These are phyloP conservation scores for Scedosporium boydii DNA, from an alignment of 2,329 filamentous ascomycete genomes.

Conservation along the genomic window DNA sequence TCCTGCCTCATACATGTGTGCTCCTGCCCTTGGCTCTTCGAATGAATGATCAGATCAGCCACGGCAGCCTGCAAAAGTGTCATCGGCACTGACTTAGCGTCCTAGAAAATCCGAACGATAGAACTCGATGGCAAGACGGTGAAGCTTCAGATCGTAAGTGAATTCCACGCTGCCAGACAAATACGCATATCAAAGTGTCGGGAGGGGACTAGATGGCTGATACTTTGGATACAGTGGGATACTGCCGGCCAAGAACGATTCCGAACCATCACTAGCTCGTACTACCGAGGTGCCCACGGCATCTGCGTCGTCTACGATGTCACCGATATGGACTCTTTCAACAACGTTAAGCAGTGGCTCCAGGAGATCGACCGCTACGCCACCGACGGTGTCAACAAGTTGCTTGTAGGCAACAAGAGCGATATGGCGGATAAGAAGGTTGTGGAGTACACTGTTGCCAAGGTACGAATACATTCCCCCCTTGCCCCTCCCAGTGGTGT, in stretches of 20 bases:
- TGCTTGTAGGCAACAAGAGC: conserved; percentile 99
- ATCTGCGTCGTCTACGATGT: conserved; percentile 99
- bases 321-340: conserved; percentile 99
- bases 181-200: neutral
- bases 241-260: conserved; percentile 98
- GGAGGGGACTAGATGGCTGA: neutral
- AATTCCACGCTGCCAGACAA: neutral
- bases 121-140: conserved; percentile 99
- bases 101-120: conserved; percentile 97
- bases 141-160: conserved; percentile 93
- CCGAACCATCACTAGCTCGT: conserved; percentile 98
- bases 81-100: neutral
- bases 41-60: neutral
- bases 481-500: neutral
- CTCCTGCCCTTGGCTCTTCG: neutral
- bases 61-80: neutral
- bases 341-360: conserved; percentile 99
- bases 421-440: conserved; percentile 99
- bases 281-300: conserved; percentile 97
- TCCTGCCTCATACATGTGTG: neutral
- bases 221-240: conserved; percentile 64
- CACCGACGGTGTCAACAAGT: conserved; percentile 98
- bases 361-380: conserved; percentile 99
- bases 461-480: conserved; percentile 52
- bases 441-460: conserved; percentile 97